Base-by-base conservation (phyloP, 257 asterid species). In the Solanum gracilifrons region DNA sequence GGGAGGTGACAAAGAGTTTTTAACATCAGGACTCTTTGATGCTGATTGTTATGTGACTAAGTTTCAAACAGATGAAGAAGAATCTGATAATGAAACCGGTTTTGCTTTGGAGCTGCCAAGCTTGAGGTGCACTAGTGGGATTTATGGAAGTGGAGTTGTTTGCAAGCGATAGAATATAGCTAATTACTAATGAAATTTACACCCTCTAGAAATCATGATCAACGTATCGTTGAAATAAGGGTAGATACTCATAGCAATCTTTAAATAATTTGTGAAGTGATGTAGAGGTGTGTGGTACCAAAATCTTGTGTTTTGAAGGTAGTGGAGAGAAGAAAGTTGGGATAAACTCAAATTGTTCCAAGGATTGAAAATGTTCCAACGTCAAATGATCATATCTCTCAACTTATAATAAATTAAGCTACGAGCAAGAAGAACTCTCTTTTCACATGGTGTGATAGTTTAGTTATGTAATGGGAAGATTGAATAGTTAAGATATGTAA, bases 31-130 rank as follows among this genome's bases (percentile, higher is more conserved):
- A 32, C 68, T 89, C 13, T 83, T 33, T 83, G 83, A 84, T 3
- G 74, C 88, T 7, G 87, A 89, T 33, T 85, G 88, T 29, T 43
- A 86, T 3, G 88, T 85, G 58, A 11, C 88, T 37, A 77, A 43
- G 35, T 88, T 88, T 33, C 77, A 84, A 51, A 29, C 55, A 74
- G 37, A 76, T 76, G 69, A 7, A 36, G 82, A 86, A 62, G 20
- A n/a, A 16, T 36, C 31, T 46, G 6, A 32, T 7, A 46, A 32
- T 58, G 62, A 27, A 13, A 13, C 66, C 4, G 64, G 85, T 13
- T n/a, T 84, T 10, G 25, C 25, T 68, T 43, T 33, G 51, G 85
- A 88, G 69, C 21, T 88, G 13, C 89, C 89, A 7, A 75, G 84
- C 16, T 84, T 88, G 87, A 88, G 32, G 21, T 88, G 89, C 85